Percentiles rank a stretch among this genome's conserved stretches.
Evolutionary conservation across 495 filamentous ascomycete species (phyloP).

Genomic region (Aspergillus nanangensis): DNA sequence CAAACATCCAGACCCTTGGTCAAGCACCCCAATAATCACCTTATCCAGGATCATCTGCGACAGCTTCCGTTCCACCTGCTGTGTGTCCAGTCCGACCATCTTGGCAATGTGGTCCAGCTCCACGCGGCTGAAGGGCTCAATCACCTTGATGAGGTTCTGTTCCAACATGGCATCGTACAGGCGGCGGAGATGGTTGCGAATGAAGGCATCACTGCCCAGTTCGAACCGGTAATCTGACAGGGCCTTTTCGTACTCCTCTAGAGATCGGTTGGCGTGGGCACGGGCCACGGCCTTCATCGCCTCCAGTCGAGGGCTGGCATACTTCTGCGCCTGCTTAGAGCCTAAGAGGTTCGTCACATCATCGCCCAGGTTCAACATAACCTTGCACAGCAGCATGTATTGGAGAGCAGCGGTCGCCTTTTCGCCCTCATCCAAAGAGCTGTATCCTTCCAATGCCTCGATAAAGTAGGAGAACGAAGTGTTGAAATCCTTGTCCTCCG

Average conservation of each 20-base stretch:
- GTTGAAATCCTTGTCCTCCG: constrained; percentile 98
- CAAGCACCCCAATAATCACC: constrained; percentile 94
- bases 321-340: constrained; percentile 92
- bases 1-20: constrained; percentile 95
- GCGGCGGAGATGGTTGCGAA: constrained; percentile 87
- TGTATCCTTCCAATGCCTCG: constrained; percentile 95
- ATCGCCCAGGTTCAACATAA: constrained; percentile 96
- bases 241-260: constrained; percentile 95
- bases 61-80: constrained; percentile 96
- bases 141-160: constrained; percentile 98
- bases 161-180: constrained; percentile 98
- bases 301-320: constrained; percentile 89
- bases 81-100: constrained; percentile 93
- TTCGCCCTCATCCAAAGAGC: constrained; percentile 78
- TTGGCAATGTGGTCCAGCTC: constrained; percentile 96
- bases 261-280: constrained; percentile 86
- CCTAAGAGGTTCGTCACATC: constrained; percentile 91
- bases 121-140: constrained; percentile 94
- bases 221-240: constrained; percentile 85
- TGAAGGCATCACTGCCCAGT: constrained; percentile 87
- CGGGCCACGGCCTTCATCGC: constrained; percentile 98
- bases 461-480: constrained; percentile 99
- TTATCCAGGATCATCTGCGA: constrained; percentile 99
- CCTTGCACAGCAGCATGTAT: constrained; percentile 99
- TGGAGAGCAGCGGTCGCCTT: constrained; percentile 90